phyloP scores from a whole-genome alignment of 1,284 basidiomycete species.

The Sanghuangporus weigelae region DNA sequence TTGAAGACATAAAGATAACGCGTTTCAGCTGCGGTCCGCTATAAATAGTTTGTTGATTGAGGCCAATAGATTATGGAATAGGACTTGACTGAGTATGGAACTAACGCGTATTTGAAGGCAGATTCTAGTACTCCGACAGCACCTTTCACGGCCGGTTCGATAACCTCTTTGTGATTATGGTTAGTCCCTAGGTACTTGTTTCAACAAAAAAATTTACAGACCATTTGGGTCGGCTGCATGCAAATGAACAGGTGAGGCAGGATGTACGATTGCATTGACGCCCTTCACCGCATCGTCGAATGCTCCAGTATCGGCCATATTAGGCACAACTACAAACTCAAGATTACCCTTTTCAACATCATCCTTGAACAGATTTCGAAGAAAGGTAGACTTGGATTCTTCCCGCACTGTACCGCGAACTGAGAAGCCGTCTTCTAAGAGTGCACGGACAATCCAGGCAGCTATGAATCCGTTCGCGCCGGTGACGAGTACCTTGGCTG shows the following conservation, averaged over 20 bases:
- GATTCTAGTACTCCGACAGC: conserved; percentile 54
- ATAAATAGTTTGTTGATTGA: neutral
- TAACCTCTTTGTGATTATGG: neutral
- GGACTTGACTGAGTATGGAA: conserved; percentile 19
- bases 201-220: conserved; percentile 14
- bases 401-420: conserved; percentile 57
- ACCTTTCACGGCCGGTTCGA: conserved; percentile 60
- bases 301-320: conserved; percentile 34
- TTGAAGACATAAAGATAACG: neutral
- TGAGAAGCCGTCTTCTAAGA: conserved; percentile 38
- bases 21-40: neutral
- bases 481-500: conserved; percentile 36
- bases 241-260: conserved; percentile 44
- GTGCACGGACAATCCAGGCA: conserved; percentile 32
- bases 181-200: neutral
- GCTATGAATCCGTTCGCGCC: conserved; percentile 41
- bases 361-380: conserved; percentile 32
- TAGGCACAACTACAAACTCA: conserved; percentile 16
- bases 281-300: conserved; percentile 69
- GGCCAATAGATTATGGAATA: neutral
- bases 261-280: conserved; percentile 57
- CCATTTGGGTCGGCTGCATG: conserved; percentile 36
- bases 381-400: conserved; percentile 43
- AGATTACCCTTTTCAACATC: conserved; percentile 11
- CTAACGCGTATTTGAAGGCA: conserved; percentile 44